Conservation (phyloP, 1,139 yeast species). For the Debaryomyces nepalensis region DNA sequence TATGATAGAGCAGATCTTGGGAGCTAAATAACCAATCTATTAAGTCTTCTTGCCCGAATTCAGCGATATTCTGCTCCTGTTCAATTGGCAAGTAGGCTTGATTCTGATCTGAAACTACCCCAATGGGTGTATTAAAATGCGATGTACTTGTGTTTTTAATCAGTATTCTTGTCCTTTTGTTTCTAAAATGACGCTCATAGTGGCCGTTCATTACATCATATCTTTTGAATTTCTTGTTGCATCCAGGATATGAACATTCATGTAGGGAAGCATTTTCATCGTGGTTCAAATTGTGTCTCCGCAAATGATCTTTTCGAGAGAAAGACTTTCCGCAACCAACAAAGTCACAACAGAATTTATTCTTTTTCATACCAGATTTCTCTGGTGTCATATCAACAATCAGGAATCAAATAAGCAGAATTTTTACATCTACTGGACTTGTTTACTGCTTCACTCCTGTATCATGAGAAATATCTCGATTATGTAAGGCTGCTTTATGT, state of each 20-base stretch:
- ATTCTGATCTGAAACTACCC: neutral
- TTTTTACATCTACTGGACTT: too few species aligned
- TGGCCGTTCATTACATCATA: conserved; percentile 7
- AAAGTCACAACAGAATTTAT: neutral
- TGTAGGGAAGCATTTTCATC: conserved; percentile 1
- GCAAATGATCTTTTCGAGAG: conserved; percentile 5
- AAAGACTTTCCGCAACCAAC: conserved; percentile 2
- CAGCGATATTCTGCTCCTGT: neutral
- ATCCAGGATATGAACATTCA: conserved; percentile 3
- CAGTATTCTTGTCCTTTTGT: neutral
- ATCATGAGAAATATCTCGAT: too few species aligned
- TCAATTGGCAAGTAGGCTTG: neutral
- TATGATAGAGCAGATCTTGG: neutral
- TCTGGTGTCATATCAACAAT: too few species aligned
- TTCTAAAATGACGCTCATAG: conserved; percentile 6
- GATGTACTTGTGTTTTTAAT: neutral
- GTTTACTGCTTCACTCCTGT: too few species aligned
- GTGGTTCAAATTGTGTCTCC: conserved; percentile 5
- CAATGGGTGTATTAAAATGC: neutral
- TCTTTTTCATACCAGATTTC: neutral
- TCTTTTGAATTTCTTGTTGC: conserved; percentile 5
- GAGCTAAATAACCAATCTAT: neutral
- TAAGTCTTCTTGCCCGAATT: neutral
- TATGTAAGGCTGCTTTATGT: too few species aligned
- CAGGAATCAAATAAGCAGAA: too few species aligned